Base-by-base conservation (phyloP, 495 filamentous ascomycete genomes). In the Evansstolkia leycettana region DNA sequence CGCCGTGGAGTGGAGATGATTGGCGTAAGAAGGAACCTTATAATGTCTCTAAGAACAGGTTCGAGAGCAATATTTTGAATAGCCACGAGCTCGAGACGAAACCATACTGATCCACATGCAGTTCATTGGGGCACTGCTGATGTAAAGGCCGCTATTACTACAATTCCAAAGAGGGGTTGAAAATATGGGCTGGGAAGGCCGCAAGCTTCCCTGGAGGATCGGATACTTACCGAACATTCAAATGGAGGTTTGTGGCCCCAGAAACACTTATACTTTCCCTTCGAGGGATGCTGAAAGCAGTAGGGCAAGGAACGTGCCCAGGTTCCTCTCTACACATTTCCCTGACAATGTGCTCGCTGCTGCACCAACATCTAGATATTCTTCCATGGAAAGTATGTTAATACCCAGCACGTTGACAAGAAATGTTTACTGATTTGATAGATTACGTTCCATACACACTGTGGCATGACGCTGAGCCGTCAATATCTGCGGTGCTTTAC, bases 1-100 rank as follows among this genome's bases (percentile, higher is more conserved):
- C 73, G 15, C 54, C 72, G 11, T 78, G 75, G 74, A 72, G 69
- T 44, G 65, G 68, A 25, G 73, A 78, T 50, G 75, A 78, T 46
- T 78, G 74, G 74, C 74, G 70, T 69, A 57, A 54, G 65, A 36
- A 15, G 20, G 20, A 9, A 5, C 20, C 9, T 23, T 9, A 5
- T 23, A 23, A 23, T 9, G n/a, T n/a, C n/a, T n/a, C n/a, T n/a
- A n/a, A n/a, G n/a, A n/a, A n/a, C n/a, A n/a, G n/a, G n/a, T n/a
- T n/a, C n/a, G n/a, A n/a, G n/a, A n/a, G n/a, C n/a, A n/a, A n/a
- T n/a, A n/a, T n/a, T n/a, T n/a, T n/a, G n/a, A n/a, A n/a, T n/a
- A n/a, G n/a, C n/a, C n/a, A n/a, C n/a, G n/a, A n/a, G n/a, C n/a
- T n/a, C n/a, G n/a, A n/a, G n/a, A n/a, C 20, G 20, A 23, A 5